These are phyloP conservation scores for Nemania sp. DNA, from an alignment of 2,329 filamentous ascomycete species.

Conservation along the genomic window DNA sequence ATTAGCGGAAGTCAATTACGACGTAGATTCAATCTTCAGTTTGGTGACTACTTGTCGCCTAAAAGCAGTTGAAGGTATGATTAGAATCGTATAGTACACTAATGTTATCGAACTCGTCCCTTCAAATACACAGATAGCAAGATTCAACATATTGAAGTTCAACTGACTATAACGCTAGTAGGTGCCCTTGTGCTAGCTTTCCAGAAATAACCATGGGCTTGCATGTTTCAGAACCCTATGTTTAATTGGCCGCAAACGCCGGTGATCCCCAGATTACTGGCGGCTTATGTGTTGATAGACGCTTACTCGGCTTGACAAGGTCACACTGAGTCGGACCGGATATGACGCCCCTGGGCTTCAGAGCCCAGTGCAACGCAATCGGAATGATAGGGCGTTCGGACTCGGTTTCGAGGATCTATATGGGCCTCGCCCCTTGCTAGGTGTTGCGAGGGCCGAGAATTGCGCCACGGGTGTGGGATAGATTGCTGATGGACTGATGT, in stretches of 20 bases:
- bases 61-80: not conserved
- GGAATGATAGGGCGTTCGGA: not conserved
- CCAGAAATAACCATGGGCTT: not conserved
- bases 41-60: not conserved
- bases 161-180: not conserved
- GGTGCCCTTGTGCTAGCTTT: not conserved
- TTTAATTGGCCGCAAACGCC: not conserved
- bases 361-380: not conserved
- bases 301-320: not conserved
- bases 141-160: not conserved
- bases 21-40: not conserved
- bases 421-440: not conserved
- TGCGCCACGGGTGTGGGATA: not conserved
- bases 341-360: not conserved
- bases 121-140: not conserved
- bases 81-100: not conserved
- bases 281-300: not conserved
- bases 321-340: conserved; percentile 5
- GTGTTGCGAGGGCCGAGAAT: conserved; percentile 5
- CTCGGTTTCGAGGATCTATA: not conserved
- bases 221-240: not conserved
- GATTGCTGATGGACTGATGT: not conserved
- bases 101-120: not conserved
- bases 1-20: not conserved
- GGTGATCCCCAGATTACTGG: not conserved